Base-by-base conservation (phyloP, 768 basidiomycete genomes). In the Tremella fuciformis region DNA sequence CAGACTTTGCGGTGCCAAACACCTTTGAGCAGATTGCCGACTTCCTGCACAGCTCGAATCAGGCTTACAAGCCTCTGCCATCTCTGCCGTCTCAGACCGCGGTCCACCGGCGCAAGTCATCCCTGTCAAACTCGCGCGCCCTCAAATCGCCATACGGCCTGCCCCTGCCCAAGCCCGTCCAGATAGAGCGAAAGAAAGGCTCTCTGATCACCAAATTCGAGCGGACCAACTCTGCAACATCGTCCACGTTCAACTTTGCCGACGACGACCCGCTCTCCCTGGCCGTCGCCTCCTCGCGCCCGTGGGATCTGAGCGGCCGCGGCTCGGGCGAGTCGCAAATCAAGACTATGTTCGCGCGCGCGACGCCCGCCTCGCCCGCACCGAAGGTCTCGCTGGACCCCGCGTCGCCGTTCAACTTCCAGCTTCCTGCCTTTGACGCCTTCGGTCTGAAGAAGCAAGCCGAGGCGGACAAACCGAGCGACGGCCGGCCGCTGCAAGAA, bases 151-250 rank as follows among this genome's bases (percentile, higher is more conserved):
- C 71, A 13, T 70, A 73, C 42, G 66, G 66, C 18, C 57, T 70
- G 22, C 71, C 69, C 13, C 47, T 62, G 1, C 64, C 66, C 16
- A 58, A 49, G 19, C 55, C 53, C 1, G 21, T 47, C 13, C 40
- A 25, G 8, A 18, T 37, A 1, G 24, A 50, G 25, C 58, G 59
- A 26, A 57, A 59, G 8, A 65, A 61, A 50, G 49, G 39, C 6
- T 66, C 66, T 0, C 37, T 73, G 2, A 61, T 55, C 6, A 73
- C 68, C 53, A 73, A 73, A 55, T 73, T 70, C 41, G 68, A 73
- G 49, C 53, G 69, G 51, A 69, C 63, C 18, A 67, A 64, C 46
- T 73, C 71, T n/a, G 60, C 66, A 0, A 56, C 62, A 1, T 68
- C 69, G 0, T 48, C 60, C 3, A 50, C 18, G 0, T 60, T 55